Base-by-base conservation (phyloP, 257 asterid species). In the Plantago major region DNA sequence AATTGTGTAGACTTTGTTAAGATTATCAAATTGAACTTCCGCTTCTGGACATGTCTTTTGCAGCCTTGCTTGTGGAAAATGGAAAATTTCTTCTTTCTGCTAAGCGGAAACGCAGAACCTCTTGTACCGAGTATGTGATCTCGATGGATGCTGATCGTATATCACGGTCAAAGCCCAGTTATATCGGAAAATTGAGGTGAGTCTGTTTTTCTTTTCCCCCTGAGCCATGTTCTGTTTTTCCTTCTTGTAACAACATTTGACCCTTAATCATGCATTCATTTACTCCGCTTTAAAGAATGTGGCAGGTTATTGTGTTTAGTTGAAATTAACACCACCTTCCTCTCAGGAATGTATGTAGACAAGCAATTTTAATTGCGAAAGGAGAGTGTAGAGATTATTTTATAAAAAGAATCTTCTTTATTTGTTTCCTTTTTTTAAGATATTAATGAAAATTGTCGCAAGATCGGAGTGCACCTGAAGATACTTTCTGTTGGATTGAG, bases 21-120 rank as follows among this genome's bases (percentile, higher is more conserved):
- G 40, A 33, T 33, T 4, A 33, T 33, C 40, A 33, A 33, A 33
- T 4, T 7, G 40, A 33, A 33, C 40, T 33, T 4, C 40, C 8
- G 40, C 7, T 33, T 33, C 7, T 33, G 40, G 22, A 19, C 18
- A 7, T 40, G 7, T 52, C 42, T 46, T 65, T 67, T 61, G 65
- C 86, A 89, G 97, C 87, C 49, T 74, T 89, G 78, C 90, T 89
- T 60, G 87, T 81, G 19, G 95, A 86, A 78, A 86, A 84, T 53
- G 97, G 97, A 63, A 89, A 89, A 68, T 89, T 89, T 78, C 94
- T 89, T 69, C 94, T 89, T 46, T 86, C 95, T 55, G 97, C 97
- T 22, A 89, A 86, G 72, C 79, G 95, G 58, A 82, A 70, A 63
- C 86, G 94, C 61, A 74, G 86, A 66, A 79, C 91, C 44, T 82